Evolutionary conservation across 2,329 filamentous ascomycete genomes (phyloP).

Genomic region (Dactylellina drechsleri): DNA sequence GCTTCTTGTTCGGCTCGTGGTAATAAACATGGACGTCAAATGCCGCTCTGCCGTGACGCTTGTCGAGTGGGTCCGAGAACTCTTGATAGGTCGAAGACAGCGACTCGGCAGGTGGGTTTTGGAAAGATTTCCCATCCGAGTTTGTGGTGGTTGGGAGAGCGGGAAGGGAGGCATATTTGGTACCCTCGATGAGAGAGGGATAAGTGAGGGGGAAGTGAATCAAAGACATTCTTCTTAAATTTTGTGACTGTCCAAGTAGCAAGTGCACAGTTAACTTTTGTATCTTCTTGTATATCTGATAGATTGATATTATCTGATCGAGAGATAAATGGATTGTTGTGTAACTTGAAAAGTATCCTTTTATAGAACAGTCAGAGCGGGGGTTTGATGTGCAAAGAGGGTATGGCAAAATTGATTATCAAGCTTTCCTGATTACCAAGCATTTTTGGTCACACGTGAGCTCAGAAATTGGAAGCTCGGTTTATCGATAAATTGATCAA

Average conservation of each 20-base stretch:
- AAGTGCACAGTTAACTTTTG: background rate
- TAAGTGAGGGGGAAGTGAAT: slow-evolving; percentile 60
- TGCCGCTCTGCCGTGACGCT: slow-evolving; percentile 71
- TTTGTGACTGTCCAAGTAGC: too few relatives aligned
- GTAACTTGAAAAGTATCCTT: background rate
- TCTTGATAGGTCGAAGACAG: slow-evolving; percentile 75
- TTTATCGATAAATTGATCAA: too few relatives aligned
- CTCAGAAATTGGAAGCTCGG: too few relatives aligned
- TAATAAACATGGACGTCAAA: slow-evolving; percentile 93
- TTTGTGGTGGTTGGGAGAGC: slow-evolving; percentile 66
- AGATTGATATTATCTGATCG: background rate
- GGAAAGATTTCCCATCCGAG: slow-evolving; percentile 80
- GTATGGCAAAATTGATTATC: background rate
- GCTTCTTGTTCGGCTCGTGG: slow-evolving; percentile 65
- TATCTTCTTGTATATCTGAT: background rate
- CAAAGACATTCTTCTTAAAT: slow-evolving; percentile 15
- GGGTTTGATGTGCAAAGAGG: background rate
- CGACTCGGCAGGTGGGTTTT: slow-evolving; percentile 72
- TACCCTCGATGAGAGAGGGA: slow-evolving; percentile 66
- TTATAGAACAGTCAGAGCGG: background rate
- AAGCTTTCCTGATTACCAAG: too few relatives aligned
- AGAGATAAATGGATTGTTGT: background rate
- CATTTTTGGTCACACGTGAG: too few relatives aligned
- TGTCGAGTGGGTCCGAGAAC: slow-evolving; percentile 76
- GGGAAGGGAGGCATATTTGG: slow-evolving; percentile 68